Evolutionary conservation across 768 basidiomycete genomes (phyloP).

Genomic region (Lepiota venenata): DNA sequence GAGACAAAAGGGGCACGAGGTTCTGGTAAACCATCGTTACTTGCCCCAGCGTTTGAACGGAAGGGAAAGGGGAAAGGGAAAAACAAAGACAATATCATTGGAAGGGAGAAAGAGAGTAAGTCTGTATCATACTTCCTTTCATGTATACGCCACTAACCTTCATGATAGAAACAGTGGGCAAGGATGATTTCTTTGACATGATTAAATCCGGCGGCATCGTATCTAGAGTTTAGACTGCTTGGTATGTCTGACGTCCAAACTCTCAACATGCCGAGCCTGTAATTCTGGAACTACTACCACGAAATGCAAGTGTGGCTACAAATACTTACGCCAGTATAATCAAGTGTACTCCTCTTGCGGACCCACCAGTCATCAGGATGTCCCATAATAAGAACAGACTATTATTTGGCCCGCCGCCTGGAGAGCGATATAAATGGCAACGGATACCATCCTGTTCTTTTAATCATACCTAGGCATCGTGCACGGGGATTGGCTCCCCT

Average conservation of each 20-base stretch:
- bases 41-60: constrained; percentile 55
- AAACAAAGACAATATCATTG: constrained; percentile 51
- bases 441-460: no score
- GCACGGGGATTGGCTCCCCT: no score
- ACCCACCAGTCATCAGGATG: no score
- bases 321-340: no score
- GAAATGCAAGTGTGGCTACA: background rate
- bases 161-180: constrained; percentile 49
- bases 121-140: background rate
- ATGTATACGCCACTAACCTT: background rate
- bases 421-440: no score
- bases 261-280: background rate
- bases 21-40: constrained; percentile 68
- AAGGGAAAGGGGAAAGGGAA: constrained; percentile 51
- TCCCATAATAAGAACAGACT: no score
- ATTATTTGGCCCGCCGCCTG: no score
- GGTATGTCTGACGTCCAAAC: constrained; percentile 7
- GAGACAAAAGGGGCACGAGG: constrained; percentile 62
- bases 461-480: no score
- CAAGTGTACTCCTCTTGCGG: no score
- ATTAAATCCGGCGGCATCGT: constrained; percentile 80
- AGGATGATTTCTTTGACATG: constrained; percentile 80
- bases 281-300: background rate
- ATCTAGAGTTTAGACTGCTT: constrained; percentile 50
- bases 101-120: constrained; percentile 56